phyloP scores from a whole-genome alignment of 352 stramenopile species.

The Pythium utonaiense region DNA sequence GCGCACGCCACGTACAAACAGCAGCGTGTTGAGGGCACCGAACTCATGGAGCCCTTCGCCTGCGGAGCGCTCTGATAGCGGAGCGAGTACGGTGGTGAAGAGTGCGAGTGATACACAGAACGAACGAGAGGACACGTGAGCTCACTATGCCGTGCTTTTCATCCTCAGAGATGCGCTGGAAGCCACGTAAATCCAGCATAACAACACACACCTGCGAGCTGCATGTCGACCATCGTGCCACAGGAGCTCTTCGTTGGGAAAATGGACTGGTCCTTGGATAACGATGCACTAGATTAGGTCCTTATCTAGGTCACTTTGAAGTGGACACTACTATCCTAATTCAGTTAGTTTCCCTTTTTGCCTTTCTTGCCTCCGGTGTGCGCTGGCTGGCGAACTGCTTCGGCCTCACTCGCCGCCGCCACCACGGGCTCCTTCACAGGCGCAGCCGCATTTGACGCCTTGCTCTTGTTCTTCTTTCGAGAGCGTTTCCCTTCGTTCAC shows the following conservation, averaged over 20 bases:
- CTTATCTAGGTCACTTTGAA: not conserved
- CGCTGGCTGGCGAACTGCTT: constrained; percentile 10
- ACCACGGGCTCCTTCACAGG: not conserved
- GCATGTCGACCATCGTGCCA: constrained; percentile 1
- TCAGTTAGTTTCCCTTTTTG: constrained; percentile 14
- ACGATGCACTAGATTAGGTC: constrained; percentile 2
- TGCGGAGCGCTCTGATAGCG: constrained; percentile 23
- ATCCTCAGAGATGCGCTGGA: not conserved
- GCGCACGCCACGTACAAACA: constrained; percentile 71
- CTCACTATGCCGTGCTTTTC: too few species aligned
- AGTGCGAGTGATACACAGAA: not conserved
- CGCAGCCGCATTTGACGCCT: not conserved
- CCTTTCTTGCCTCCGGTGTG: constrained; percentile 18
- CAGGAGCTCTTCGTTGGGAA: not conserved
- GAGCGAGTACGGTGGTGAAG: not conserved
- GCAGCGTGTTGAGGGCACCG: constrained; percentile 83
- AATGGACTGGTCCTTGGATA: not conserved
- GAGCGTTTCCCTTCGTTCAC: not conserved
- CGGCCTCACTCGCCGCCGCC: not conserved
- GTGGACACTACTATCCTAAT: not conserved
- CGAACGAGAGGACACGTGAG: not conserved
- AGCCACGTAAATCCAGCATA: not conserved
- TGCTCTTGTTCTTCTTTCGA: constrained; percentile 17
- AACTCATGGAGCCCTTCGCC: constrained; percentile 80
- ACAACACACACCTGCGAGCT: not conserved